Evolutionary conservation across 768 basidiomycete genomes (phyloP), one percentile per base, ranked within the genome.

Genomic region (Termitomyces titanicus): DNA sequence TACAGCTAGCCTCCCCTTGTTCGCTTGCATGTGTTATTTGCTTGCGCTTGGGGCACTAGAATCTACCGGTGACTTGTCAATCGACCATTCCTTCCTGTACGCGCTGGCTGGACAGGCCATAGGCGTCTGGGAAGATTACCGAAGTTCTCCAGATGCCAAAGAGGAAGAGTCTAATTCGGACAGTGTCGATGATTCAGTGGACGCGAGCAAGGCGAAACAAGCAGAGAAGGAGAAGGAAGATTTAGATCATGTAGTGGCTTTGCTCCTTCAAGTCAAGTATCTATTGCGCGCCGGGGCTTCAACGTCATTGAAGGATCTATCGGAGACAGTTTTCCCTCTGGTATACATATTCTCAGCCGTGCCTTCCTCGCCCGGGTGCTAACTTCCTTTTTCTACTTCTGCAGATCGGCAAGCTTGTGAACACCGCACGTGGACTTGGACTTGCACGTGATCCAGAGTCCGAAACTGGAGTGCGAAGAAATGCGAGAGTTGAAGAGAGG

Each of bases 361-460:
- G 24, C 5, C 12, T 38, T 38, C 49, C 17, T 33, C 9, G n/a
- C 8, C 12, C 4, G 13, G 33, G 18, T 15, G 5, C 9, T 46
- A n/a, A 39, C 37, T 50, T 4, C n/a, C n/a, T 37, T 24, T 20
- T 45, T 45, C 54, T 15, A 27, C 43, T 34, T 55, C 40, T 50
- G 3, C 60, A 86, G 85, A 74, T 86, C 12, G 85, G 85, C 20
- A 89, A 88, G 71, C 78, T 88, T 72, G 79, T 89, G 50, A 86
- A 81, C 58, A 66, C 82, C 7, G 87, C 87, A 10, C 77, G 86
- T 7, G 72, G 72, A 53, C 81, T 89, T 74, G 86, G 86, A 1
- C 74, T 91, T 8, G 77, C 75, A 13, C 68, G 71, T 27, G 88
- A 89, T 60, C 82, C 84, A 0, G 81, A 81, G 57, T 80, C 80